Evolutionary conservation across 331 rosid genomes (phyloP).

Genomic region (Quercus tomentella): DNA sequence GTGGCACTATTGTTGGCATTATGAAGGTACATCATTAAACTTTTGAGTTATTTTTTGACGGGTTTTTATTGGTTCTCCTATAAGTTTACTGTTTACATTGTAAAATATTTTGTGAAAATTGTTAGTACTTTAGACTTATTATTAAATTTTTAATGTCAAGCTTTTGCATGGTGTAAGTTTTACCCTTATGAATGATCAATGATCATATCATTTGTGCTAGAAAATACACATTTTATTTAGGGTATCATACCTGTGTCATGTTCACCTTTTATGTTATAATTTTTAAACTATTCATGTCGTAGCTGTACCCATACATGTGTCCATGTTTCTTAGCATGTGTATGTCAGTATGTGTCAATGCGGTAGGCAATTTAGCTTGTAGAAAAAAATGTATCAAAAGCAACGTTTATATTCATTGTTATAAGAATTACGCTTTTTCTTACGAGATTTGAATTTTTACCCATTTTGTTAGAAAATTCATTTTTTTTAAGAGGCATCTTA

Average conservation of each 20-base stretch:
- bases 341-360: too few species aligned
- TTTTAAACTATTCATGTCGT: too few species aligned
- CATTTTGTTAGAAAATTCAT: too few species aligned
- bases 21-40: slow-evolving; percentile 49
- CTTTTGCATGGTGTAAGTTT: neutral
- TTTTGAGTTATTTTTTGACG: too few species aligned
- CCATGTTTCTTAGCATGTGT: too few species aligned
- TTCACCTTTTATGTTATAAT: too few species aligned
- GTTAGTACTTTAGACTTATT: accelerated
- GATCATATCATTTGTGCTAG: neutral
- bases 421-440: neutral
- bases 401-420: neutral
- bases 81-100: accelerated
- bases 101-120: too few species aligned
- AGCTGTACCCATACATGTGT: too few species aligned
- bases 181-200: neutral
- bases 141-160: neutral
- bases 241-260: accelerated
- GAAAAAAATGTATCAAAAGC: neutral
- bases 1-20: slow-evolving; percentile 92
- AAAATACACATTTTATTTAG: accelerated
- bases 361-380: neutral
- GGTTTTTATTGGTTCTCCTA: accelerated
- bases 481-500: too few species aligned
- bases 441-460: neutral